Base-by-base conservation (phyloP, 805 yeast species). In the Scheffersomyces amazonensis region DNA sequence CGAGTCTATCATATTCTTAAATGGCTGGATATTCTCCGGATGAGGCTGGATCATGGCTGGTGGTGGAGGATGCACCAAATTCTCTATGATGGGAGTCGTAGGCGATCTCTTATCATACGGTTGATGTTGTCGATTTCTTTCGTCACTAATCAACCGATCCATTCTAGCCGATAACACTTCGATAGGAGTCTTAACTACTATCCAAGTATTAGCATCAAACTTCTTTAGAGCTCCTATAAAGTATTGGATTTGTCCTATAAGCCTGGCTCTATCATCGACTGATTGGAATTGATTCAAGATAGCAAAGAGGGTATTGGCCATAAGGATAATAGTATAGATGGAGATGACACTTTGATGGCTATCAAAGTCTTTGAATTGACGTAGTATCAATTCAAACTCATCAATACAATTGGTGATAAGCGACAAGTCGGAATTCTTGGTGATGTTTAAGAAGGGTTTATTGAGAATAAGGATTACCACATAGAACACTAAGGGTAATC, bases 401-500 rank as follows among this genome's bases (percentile, higher is more conserved):
- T 27, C 10, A 5, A 27, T 27, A 5, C 17, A 27, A 27, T 27
- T 17, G 10, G 5, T 27, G 4, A 27, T 11, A 4, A 27, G 5
- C 15, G n/a, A 13, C 17, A 27, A 27, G 15, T 36, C 35, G 8
- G 17, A n/a, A 2, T 19, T 21, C 7, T 28, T 29, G 5, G 34
- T 17, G 9, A 36, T 24, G 13, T 23, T 18, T 12, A 36, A 30
- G 11, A 36, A 36, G 9, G 39, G 39, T 19, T 36, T 36, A 20
- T 36, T 36, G 4, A 36, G 16, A 6, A 36, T 36, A 5, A 36
- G n/a, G 11, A 29, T 17, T 12, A 36, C 21, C 7, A 36, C 11
- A 25, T 30, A 36, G 20, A 24, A 36, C n/a, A 32, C 39, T 20
- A 36, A 28, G n/a, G 31, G 13, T 30, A 24, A 19, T 36, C 39